Conservation (phyloP, 805 yeast species). For the Saccharomyces jurei region DNA sequence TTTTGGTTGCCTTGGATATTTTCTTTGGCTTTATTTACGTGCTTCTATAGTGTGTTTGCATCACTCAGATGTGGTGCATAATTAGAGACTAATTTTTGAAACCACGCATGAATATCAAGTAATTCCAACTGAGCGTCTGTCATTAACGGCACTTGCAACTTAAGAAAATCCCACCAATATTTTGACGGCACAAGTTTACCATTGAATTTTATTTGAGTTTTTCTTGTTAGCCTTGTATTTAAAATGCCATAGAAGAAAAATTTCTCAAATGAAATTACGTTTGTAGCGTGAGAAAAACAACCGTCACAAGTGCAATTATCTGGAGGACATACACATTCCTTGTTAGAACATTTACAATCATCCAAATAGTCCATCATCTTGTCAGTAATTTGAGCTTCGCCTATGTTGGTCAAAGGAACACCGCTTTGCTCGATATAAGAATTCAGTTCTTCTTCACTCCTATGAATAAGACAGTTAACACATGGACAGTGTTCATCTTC, state of each 20-base stretch:
- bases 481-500: conserved; percentile 27
- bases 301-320: conserved; percentile 18
- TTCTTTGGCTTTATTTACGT: background rate
- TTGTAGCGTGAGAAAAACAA: conserved; percentile 23
- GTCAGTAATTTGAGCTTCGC: conserved; percentile 17
- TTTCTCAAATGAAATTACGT: conserved; percentile 21
- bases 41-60: conserved; percentile 3
- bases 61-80: conserved; percentile 11
- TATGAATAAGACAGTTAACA: conserved; percentile 29
- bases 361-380: conserved; percentile 2
- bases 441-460: conserved; percentile 29
- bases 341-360: conserved; percentile 3
- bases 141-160: conserved; percentile 21
- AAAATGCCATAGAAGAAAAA: conserved; percentile 21
- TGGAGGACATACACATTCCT: conserved; percentile 17
- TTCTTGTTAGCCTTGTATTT: conserved; percentile 19
- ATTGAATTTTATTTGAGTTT: conserved; percentile 22
- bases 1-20: background rate
- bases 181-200: conserved; percentile 26
- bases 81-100: conserved; percentile 18
- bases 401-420: conserved; percentile 24
- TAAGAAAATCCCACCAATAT: conserved; percentile 30
- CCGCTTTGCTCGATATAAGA: conserved; percentile 25
- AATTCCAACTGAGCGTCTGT: conserved; percentile 14
- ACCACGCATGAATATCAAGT: conserved; percentile 22